These are phyloP conservation scores for Cladorrhinum sp. DNA, from an alignment of 2,329 filamentous ascomycete genomes.

Conservation along the genomic window DNA sequence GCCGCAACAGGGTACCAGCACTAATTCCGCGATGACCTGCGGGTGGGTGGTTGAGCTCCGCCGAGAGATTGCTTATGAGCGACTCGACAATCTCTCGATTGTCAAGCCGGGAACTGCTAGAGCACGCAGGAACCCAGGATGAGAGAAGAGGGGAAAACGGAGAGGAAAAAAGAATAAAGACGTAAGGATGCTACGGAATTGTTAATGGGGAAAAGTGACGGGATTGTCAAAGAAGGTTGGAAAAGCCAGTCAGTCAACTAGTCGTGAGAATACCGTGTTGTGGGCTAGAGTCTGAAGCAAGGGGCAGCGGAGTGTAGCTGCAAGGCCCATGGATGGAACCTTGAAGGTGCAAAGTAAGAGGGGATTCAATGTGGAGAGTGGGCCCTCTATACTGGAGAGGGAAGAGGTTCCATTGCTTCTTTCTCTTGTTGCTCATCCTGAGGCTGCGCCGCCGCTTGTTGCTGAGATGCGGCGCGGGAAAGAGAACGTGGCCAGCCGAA, in stretches of 20 bases:
- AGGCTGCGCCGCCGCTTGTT: constrained; percentile 11
- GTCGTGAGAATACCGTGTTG: neutral
- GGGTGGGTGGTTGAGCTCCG: neutral
- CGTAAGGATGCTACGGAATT: neutral
- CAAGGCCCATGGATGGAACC: neutral
- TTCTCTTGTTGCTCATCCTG: constrained; percentile 2
- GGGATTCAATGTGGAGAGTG: neutral
- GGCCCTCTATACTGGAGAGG: neutral
- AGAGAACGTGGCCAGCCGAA: constrained; percentile 2
- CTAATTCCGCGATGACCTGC: neutral
- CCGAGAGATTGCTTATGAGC: neutral
- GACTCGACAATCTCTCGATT: neutral
- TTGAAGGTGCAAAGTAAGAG: neutral
- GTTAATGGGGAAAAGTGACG: neutral
- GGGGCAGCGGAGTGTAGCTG: neutral
- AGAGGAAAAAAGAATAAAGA: neutral
- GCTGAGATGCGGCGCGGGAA: constrained; percentile 3
- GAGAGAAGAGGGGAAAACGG: neutral
- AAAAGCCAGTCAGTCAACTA: neutral
- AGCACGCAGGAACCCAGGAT: neutral
- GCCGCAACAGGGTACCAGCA: neutral
- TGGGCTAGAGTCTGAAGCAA: neutral
- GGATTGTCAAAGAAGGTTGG: neutral
- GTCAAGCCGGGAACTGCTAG: neutral
- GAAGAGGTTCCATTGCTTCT: neutral